These are phyloP conservation scores for Suillus plorans DNA, from an alignment of 768 basidiomycete species.

Conservation along the genomic window DNA sequence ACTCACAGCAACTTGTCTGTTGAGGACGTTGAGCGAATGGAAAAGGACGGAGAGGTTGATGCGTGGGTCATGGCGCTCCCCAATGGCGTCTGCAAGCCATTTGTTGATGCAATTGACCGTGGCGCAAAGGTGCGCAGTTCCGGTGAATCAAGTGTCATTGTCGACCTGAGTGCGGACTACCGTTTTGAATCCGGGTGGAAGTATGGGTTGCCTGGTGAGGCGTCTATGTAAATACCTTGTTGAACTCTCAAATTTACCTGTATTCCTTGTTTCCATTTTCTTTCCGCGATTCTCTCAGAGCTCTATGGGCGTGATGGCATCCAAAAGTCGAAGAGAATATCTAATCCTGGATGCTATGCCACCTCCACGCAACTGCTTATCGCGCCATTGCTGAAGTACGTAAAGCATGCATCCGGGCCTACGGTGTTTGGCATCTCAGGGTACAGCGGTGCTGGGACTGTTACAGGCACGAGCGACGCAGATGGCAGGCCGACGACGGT, in stretches of 20 bases:
- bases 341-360: constrained; percentile 97
- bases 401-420: constrained; percentile 59
- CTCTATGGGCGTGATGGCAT: constrained; percentile 77
- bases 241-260: constrained; percentile 37
- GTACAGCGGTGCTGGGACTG: constrained; percentile 93
- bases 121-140: constrained; percentile 56
- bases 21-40: constrained; percentile 83
- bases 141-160: constrained; percentile 68
- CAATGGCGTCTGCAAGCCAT: constrained; percentile 96
- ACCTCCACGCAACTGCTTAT: constrained; percentile 91
- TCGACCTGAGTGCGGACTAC: constrained; percentile 94
- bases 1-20: constrained; percentile 79
- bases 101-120: constrained; percentile 90
- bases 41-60: constrained; percentile 86
- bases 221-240: constrained; percentile 38
- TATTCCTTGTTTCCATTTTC: constrained; percentile 27
- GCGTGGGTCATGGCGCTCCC: constrained; percentile 99
- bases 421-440: constrained; percentile 93
- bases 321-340: constrained; percentile 76
- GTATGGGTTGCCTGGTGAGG: constrained; percentile 98
- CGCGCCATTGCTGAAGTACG: constrained; percentile 79
- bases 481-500: constrained; percentile 72
- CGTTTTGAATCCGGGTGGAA: constrained; percentile 95
- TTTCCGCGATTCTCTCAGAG: constrained; percentile 49
- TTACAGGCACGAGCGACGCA: constrained; percentile 58